These are phyloP conservation scores for Cryphonectria carpinicola DNA, from an alignment of 2,329 filamentous ascomycete species.

Conservation along the genomic window DNA sequence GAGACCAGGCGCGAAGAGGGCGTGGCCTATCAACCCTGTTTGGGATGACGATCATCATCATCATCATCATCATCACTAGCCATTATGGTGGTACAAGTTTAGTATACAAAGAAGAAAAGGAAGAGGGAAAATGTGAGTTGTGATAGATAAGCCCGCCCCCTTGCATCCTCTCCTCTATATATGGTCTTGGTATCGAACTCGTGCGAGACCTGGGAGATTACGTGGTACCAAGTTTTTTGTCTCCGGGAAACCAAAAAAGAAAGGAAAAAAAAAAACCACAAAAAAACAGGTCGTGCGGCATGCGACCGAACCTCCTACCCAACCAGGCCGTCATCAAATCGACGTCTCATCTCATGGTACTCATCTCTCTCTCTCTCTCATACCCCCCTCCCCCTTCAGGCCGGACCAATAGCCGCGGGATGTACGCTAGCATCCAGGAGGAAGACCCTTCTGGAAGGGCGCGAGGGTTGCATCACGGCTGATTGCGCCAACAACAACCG, in stretches of 20 bases:
- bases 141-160: background rate
- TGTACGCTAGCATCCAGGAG: background rate
- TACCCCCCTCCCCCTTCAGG: background rate
- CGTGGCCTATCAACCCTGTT: background rate
- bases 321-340: background rate
- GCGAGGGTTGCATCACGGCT: conserved; percentile 1
- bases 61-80: background rate
- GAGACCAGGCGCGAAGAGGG: background rate
- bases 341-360: background rate
- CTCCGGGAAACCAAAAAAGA: background rate
- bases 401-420: background rate
- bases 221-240: background rate
- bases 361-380: background rate
- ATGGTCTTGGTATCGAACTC: background rate
- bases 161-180: background rate
- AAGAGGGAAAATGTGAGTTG: background rate
- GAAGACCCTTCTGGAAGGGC: background rate
- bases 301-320: background rate
- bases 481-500: background rate
- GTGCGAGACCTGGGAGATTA: background rate
- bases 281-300: background rate
- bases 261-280: background rate
- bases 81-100: background rate
- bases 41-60: background rate
- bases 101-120: background rate